Conservation (phyloP, 257 asterid genomes). For the Fraxinus pennsylvanica region DNA sequence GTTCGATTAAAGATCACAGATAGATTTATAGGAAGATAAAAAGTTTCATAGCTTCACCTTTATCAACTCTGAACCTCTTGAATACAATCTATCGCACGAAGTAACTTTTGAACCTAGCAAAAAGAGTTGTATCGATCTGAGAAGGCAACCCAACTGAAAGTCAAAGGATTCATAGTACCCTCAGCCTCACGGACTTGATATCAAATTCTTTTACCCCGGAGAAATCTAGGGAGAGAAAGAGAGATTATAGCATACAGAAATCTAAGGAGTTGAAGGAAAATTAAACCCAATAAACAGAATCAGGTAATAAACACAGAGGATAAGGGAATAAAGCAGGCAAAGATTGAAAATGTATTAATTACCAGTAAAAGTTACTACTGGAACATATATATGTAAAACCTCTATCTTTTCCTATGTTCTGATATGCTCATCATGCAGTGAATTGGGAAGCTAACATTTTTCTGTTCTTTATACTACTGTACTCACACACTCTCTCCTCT, state of each 20-base stretch:
- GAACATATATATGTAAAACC: slow-evolving; percentile 1
- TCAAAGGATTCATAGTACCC: not conserved
- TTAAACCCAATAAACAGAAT: slow-evolving; percentile 5
- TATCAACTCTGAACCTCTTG: not conserved
- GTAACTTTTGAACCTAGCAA: not conserved
- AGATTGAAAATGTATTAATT: slow-evolving; percentile 13
- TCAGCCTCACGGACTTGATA: too few relatives aligned
- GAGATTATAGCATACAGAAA: not conserved
- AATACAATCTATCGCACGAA: slow-evolving; percentile 2
- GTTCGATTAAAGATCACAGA: not conserved
- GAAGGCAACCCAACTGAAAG: not conserved
- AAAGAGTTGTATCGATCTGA: not conserved
- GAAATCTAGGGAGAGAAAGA: slow-evolving; percentile 1
- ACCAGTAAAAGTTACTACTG: slow-evolving; percentile 17
- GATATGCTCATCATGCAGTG: slow-evolving; percentile 12
- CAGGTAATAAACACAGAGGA: not conserved
- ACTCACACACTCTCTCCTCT: slow-evolving; percentile 8
- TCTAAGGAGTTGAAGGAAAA: slow-evolving; percentile 8
- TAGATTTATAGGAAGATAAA: not conserved
- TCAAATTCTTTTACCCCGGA: not conserved
- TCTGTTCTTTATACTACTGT: slow-evolving; percentile 29
- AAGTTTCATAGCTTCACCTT: too few relatives aligned
- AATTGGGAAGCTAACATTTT: slow-evolving; percentile 25
- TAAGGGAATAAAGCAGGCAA: slow-evolving; percentile 26
- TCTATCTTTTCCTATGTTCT: slow-evolving; percentile 27